Base-by-base conservation (phyloP, 192 early-diverging fungal genomes). In the Linnemannia elongata region DNA sequence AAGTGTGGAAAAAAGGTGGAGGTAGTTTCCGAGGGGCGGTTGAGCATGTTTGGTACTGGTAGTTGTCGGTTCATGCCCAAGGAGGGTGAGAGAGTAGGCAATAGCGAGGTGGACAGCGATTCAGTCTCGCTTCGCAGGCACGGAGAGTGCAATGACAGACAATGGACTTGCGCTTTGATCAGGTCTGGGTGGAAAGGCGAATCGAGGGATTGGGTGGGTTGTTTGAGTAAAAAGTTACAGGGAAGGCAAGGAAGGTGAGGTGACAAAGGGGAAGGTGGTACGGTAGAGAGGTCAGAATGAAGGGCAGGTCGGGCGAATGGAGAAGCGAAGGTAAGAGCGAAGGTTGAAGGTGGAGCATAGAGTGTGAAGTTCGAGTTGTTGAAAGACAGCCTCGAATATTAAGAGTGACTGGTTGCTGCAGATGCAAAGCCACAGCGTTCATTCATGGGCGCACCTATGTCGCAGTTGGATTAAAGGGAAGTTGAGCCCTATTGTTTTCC, bases 121-220 rank as follows among this genome's bases (percentile, higher is more conserved):
- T 66, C 60, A 66, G 60, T 66, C 60, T 66, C 60, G 60, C 60
- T 66, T 66, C 60, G 30, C 60, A 66, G 60, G 30, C 60, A 66
- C 60, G 27, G 60, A 27, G 60, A 66, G 30, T 66, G 60, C 60
- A 66, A 66, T 30, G 60, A 66, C n/a, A 30, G 27, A 33, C 27
- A 66, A 66, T 57, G 60, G 27, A 66, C 60, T 66, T 30, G 60
- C 15, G 60, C 60, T 66, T 52, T 66, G 60, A 66, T 66, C 60
- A 33, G 60, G 60, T 12, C 60, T 35, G 12, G 60, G 60, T 33
- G 30, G 30, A 66, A 52, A 20, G 49, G 5, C 49, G 49, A 22
- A 18, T 52, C 17, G 49, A 18, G 20, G 18, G 15, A 52, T 52
- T 52, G 49, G 13, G 49, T 13, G 17, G 49, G 15, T 52, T 52